Evolutionary conservation across 768 basidiomycete genomes (phyloP).

Genomic region (Macrolepiota dolichaula): DNA sequence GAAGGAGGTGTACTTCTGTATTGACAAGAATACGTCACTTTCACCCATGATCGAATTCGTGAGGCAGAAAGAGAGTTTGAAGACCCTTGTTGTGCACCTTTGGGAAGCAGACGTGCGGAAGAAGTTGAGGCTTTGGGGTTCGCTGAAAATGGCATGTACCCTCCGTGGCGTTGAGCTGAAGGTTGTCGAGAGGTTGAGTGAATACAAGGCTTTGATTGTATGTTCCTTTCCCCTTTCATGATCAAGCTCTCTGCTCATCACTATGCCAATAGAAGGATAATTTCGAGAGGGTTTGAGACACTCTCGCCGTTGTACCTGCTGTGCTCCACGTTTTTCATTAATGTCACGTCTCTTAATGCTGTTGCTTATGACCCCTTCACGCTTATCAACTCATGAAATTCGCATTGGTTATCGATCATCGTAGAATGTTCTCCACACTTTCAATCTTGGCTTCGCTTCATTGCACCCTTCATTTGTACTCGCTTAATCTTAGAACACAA

Average conservation of each 20-base stretch:
- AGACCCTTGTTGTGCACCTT: constrained; percentile 7
- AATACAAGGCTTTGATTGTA: constrained; percentile 22
- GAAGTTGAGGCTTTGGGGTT: constrained; percentile 46
- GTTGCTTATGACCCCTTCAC: neutral
- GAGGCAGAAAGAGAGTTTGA: constrained; percentile 38
- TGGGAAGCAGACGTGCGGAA: constrained; percentile 41
- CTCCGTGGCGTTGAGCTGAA: constrained; percentile 54
- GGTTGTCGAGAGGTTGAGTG: constrained; percentile 20
- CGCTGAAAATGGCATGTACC: constrained; percentile 63
- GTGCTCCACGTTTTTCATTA: neutral
- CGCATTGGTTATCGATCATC: neutral
- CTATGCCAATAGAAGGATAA: constrained; percentile 1
- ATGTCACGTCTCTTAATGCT: neutral
- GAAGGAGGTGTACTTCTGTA: constrained; percentile 47
- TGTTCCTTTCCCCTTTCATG: constrained; percentile 6
- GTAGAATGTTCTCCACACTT: neutral
- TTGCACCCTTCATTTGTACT: neutral
- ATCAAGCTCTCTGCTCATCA: neutral
- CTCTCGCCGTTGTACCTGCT: neutral
- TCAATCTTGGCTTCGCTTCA: neutral
- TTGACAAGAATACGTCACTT: constrained; percentile 53
- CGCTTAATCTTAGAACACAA: neutral
- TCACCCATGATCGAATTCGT: constrained; percentile 54
- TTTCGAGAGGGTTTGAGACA: constrained; percentile 5
- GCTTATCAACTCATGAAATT: neutral